A percentile compares a stretch with the other conserved stretches of the same genome.
Evolutionary conservation across 331 rosid genomes (phyloP).

Genomic region (Malus hybrid): DNA sequence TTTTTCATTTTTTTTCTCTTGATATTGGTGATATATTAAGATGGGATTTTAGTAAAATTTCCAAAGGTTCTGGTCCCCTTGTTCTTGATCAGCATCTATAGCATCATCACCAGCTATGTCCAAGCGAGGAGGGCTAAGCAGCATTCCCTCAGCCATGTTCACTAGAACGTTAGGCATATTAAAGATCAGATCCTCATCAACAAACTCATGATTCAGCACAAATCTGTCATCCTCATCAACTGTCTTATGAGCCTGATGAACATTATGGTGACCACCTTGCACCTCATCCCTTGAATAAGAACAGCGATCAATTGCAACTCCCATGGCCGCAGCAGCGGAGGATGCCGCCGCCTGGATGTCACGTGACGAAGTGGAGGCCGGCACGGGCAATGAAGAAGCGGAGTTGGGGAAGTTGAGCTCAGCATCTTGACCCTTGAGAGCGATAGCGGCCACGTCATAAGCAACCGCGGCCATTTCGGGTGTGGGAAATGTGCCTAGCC

Average conservation of each 20-base stretch:
- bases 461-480: constrained; percentile 97
- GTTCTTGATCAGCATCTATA: constrained; percentile 4
- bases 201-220: constrained; percentile 22
- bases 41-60: constrained; percentile 27
- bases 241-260: not conserved
- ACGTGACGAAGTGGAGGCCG: constrained; percentile 52
- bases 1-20: not conserved
- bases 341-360: constrained; percentile 82
- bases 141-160: constrained; percentile 93
- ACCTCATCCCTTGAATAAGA: not conserved
- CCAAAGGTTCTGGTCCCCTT: constrained; percentile 59
- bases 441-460: constrained; percentile 86
- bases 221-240: constrained; percentile 7
- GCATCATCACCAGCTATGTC: constrained; percentile 29
- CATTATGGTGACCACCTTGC: not conserved
- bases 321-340: constrained; percentile 51
- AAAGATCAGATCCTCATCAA: constrained; percentile 86
- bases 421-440: constrained; percentile 64
- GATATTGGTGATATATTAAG: not conserved
- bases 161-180: constrained; percentile 76
- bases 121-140: constrained; percentile 79
- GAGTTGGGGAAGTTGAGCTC: constrained; percentile 84
- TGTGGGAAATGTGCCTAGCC: constrained; percentile 82
- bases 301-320: constrained; percentile 22
- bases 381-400: constrained; percentile 63